Conservation (phyloP, 257 asterid genomes). For the Nicotiana paniculata region DNA sequence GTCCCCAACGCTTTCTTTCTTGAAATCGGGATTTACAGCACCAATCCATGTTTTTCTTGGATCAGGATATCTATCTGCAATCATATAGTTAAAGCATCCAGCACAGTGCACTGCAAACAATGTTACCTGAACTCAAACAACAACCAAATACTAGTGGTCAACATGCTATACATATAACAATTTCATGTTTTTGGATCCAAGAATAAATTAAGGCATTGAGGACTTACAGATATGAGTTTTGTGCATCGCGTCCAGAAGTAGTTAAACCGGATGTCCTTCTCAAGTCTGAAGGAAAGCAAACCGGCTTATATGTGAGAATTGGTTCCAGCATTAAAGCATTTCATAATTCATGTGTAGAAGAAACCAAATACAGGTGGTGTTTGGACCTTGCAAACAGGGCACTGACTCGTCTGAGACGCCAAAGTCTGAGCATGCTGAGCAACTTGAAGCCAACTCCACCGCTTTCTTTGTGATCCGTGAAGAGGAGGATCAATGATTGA, state of each 20-base stretch:
- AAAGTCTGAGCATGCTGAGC: conserved; percentile 84
- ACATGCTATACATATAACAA: neutral
- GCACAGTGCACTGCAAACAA: conserved; percentile 75
- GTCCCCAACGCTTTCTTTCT: conserved; percentile 47
- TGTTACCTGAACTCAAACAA: conserved; percentile 51
- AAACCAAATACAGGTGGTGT: neutral
- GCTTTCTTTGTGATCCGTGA: conserved; percentile 44
- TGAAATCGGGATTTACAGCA: conserved; percentile 59
- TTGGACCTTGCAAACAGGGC: conserved; percentile 67
- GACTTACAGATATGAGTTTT: conserved; percentile 70
- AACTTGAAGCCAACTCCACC: conserved; percentile 61
- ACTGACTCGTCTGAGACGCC: conserved; percentile 97
- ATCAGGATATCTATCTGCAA: conserved; percentile 74
- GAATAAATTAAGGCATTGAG: neutral
- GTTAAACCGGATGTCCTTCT: conserved; percentile 85
- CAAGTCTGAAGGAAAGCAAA: conserved; percentile 50
- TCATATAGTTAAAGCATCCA: conserved; percentile 72
- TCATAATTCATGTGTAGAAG: neutral
- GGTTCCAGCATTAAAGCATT: neutral
- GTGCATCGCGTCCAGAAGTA: conserved; percentile 94
- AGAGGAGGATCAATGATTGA: conserved; percentile 44
- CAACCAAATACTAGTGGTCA: neutral
- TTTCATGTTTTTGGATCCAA: neutral
- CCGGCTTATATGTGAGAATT: conserved; percentile 9
- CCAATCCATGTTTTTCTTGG: conserved; percentile 79